Evolutionary conservation across 164 flowering plant genomes (phyloP).

Genomic region (Tetrastigma voinierianum): DNA sequence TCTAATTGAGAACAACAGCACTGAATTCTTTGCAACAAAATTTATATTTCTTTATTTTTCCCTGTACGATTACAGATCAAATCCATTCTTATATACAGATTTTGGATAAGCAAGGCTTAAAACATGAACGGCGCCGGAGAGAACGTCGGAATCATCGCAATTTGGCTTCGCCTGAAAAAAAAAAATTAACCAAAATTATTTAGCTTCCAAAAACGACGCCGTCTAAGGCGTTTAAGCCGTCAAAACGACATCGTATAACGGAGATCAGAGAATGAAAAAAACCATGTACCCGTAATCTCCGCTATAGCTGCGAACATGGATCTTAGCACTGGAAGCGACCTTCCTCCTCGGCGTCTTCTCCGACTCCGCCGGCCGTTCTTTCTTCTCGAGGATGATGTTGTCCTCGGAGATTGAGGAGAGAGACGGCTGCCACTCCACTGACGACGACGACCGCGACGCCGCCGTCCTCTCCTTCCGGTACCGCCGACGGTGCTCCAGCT

Average conservation of each 20-base stretch:
- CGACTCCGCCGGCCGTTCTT: not conserved
- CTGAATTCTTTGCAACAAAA: no score
- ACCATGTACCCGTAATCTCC: conserved; percentile 15
- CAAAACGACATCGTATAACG: not conserved
- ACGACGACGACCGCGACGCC: not conserved
- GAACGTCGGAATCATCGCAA: conserved; percentile 24
- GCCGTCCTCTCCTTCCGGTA: conserved; percentile 8
- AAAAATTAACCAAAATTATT: not conserved
- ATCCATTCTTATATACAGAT: no score
- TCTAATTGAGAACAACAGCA: no score
- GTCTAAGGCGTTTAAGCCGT: no score
- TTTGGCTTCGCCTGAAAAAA: conserved; percentile 18
- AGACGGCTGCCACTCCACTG: conserved; percentile 40
- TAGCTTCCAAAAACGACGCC: no score
- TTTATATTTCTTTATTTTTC: not conserved
- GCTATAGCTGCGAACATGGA: conserved; percentile 7
- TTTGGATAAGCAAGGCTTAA: conserved; percentile 1
- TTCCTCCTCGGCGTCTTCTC: conserved; percentile 10
- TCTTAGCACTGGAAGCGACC: not conserved
- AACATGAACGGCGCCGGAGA: conserved; percentile 45
- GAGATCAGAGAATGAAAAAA: not conserved
- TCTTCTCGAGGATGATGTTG: not conserved
- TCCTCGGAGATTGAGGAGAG: conserved; percentile 40
- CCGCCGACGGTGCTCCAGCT: conserved; percentile 4
- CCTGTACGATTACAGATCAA: no score